Evolutionary conservation across 23 red algal genomes (phyloP).

Genomic region (Pyropia haitanensis): DNA sequence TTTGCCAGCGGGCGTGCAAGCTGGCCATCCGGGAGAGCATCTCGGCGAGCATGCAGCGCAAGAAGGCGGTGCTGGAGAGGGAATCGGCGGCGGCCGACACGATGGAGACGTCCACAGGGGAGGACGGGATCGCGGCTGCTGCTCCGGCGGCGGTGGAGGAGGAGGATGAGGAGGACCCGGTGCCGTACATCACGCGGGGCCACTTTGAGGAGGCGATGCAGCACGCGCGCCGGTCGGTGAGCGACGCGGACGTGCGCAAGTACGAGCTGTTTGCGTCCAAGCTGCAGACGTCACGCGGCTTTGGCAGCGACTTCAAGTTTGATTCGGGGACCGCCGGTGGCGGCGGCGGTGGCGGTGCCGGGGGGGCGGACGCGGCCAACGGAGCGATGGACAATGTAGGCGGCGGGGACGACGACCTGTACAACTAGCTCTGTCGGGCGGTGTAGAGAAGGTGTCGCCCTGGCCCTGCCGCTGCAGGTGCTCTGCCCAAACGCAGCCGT

Average conservation of each 20-base stretch:
- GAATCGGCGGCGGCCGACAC: slow-evolving; percentile 34
- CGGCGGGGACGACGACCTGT: too few species aligned
- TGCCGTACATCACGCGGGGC: slow-evolving; percentile 78
- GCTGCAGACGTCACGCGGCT: slow-evolving; percentile 83
- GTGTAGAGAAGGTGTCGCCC: too few species aligned
- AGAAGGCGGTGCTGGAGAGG: slow-evolving; percentile 29
- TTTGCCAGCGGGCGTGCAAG: slow-evolving; percentile 98
- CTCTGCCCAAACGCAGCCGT: too few species aligned
- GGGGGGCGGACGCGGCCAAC: too few species aligned
- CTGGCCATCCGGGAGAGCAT: slow-evolving; percentile 97
- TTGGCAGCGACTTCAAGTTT: slow-evolving; percentile 99
- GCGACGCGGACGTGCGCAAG: slow-evolving; percentile 91
- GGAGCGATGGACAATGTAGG: too few species aligned
- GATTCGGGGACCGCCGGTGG: neutral
- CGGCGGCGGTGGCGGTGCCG: too few species aligned
- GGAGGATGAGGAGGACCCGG: slow-evolving; percentile 77
- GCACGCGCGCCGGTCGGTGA: slow-evolving; percentile 84
- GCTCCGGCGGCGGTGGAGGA: too few species aligned
- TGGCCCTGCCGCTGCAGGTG: too few species aligned
- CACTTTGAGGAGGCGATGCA: slow-evolving; percentile 99
- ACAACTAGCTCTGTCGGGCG: too few species aligned
- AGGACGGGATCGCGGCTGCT: too few species aligned
- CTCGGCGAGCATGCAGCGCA: slow-evolving; percentile 71
- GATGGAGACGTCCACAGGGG: slow-evolving; percentile 26
- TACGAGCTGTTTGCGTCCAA: slow-evolving; percentile 98